Conservation (phyloP, 176 grass and related monocot species). For the Cenchrus fungigraminus region DNA sequence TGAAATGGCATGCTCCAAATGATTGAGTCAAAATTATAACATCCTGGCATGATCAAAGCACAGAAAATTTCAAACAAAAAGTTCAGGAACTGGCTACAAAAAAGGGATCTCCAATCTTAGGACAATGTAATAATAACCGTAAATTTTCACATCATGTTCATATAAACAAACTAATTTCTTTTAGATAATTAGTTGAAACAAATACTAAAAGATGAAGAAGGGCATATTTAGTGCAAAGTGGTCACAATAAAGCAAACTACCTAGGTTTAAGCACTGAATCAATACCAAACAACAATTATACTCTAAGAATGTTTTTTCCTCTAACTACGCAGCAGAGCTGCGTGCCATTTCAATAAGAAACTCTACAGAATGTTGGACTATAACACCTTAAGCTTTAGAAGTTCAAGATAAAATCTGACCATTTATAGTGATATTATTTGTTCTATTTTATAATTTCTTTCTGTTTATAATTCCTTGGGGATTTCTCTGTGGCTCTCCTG, state of each 20-base stretch:
- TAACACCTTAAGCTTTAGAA: background rate
- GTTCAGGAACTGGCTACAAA: background rate
- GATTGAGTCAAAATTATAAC: background rate
- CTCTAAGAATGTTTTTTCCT: no score
- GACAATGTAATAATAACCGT: conserved; percentile 6
- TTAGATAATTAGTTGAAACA: conserved; percentile 4
- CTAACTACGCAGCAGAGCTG: no score
- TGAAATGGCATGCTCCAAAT: background rate
- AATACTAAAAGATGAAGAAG: background rate
- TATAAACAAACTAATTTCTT: background rate
- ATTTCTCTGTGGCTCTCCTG: background rate
- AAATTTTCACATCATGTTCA: background rate
- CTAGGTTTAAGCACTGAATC: background rate
- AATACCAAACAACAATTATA: background rate
- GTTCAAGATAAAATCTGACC: background rate
- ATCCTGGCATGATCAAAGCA: background rate
- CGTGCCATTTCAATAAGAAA: no score
- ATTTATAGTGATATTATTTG: background rate
- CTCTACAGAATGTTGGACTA: background rate
- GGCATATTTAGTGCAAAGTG: conserved; percentile 49
- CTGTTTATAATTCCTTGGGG: background rate
- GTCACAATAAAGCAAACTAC: background rate
- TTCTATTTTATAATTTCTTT: background rate
- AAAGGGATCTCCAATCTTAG: background rate
- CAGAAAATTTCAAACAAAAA: conserved; percentile 13